Percentiles rank a stretch among this genome's conserved stretches.
These are phyloP conservation scores for Russula vinacea DNA, from an alignment of 768 basidiomycete species.

Conservation along the genomic window DNA sequence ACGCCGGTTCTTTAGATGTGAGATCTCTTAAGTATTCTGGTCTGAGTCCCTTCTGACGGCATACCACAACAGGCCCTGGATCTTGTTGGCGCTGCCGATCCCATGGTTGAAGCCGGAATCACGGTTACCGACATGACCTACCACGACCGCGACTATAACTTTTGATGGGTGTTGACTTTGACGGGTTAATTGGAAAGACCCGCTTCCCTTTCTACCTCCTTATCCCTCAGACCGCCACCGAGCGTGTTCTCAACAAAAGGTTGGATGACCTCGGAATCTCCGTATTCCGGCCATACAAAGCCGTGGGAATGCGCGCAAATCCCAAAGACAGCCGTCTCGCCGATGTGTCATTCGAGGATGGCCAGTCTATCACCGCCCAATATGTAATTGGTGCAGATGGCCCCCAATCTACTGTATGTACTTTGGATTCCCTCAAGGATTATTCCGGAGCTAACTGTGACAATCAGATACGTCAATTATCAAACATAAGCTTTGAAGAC, in stretches of 20 bases:
- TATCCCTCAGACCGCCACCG: slow-evolving; percentile 46
- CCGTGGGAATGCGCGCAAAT: slow-evolving; percentile 39
- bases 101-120: slow-evolving; percentile 40
- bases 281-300: slow-evolving; percentile 42
- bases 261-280: slow-evolving; percentile 37
- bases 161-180: slow-evolving; percentile 37
- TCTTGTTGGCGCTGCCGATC: slow-evolving; percentile 43
- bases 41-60: slow-evolving; percentile 29
- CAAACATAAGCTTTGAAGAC: slow-evolving; percentile 45
- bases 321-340: slow-evolving; percentile 34
- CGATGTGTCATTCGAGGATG: slow-evolving; percentile 48
- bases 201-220: slow-evolving; percentile 44
- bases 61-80: slow-evolving; percentile 48
- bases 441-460: slow-evolving; percentile 8
- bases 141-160: slow-evolving; percentile 34
- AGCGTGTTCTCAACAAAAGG: slow-evolving; percentile 41
- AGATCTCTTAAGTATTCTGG: slow-evolving; percentile 7
- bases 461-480: slow-evolving; percentile 43
- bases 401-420: slow-evolving; percentile 44
- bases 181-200: slow-evolving; percentile 42
- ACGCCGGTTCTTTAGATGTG: slow-evolving; percentile 54
- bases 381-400: slow-evolving; percentile 56
- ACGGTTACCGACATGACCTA: slow-evolving; percentile 35
- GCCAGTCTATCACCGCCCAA: slow-evolving; percentile 42
- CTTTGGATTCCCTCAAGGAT: neutral